Base-by-base conservation (phyloP, 2,329 filamentous ascomycete species). In the Ceratocystis cubensis region DNA sequence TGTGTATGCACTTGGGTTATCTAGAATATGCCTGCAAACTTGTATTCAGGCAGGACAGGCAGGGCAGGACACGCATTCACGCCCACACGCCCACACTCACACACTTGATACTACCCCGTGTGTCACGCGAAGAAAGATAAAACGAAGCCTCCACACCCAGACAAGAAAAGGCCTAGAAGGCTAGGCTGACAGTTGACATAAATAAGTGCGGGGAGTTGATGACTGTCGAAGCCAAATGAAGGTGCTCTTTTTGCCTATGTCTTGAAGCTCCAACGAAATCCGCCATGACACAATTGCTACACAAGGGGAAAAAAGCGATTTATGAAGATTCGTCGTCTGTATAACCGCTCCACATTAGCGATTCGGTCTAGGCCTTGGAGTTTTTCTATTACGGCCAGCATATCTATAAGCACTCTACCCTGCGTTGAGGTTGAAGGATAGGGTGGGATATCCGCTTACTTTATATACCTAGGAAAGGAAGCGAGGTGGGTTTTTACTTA, bases 131-230 rank as follows among this genome's bases (percentile, higher is more conserved):
- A 30, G 17, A 30, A 59, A 59, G 8, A 37, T n/a, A 53, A 53
- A 53, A 53, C 48, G 48, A 37, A 59, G 56, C 28, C 56, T 59
- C 15, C 17, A 37, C 30, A 37, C 56, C 33, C 25, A 37, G 33
- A 59, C 17, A 59, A 59, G 56, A 59, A 59, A 59, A 30, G 22
- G 22, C 56, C 56, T 59, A 59, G 56, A 59, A 59, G 56, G 56
- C 28, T 37, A 37, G n/a, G 56, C 56, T 59, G 56, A 59, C 56
- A 59, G 15, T 59, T 59, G 56, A n/a, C 56, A 59, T 30, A 20
- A 17, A 59, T 8, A 59, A n/a, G 30, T 17, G 33, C 56, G n/a
- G 22, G n/a, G 56, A n/a, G 56, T 7, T 33, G 15, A 37, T 59
- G 56, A 37, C 15, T n/a, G 30, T 30, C 5, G 28, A 59, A 37